Evolutionary conservation across 2,329 filamentous ascomycete species (phyloP).

Genomic region (Knufia petricola): DNA sequence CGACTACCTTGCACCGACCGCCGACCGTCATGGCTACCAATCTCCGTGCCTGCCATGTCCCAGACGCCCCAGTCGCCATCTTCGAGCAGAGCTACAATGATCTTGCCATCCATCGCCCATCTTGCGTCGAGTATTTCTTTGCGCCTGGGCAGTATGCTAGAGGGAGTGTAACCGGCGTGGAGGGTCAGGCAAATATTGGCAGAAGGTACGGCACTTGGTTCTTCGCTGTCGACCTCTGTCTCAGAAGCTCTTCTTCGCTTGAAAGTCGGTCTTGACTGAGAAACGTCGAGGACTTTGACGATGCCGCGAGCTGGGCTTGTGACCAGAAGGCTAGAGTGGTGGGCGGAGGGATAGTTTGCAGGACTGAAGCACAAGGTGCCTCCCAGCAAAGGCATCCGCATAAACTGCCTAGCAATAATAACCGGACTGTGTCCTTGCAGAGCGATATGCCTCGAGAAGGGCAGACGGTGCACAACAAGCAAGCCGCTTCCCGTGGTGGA

Average conservation of each 20-base stretch:
- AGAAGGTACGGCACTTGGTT: background rate
- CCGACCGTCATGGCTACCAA: constrained; percentile 30
- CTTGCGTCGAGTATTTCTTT: constrained; percentile 37
- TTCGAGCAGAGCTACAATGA: constrained; percentile 36
- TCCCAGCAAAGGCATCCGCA: constrained; percentile 39
- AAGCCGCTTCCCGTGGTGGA: constrained; percentile 36
- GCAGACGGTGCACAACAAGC: constrained; percentile 37
- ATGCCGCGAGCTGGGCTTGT: constrained; percentile 42
- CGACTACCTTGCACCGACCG: background rate
- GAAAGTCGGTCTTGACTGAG: background rate
- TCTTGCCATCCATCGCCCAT: constrained; percentile 38
- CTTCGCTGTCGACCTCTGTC: background rate
- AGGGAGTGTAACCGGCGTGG: constrained; percentile 32
- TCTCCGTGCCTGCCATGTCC: constrained; percentile 36
- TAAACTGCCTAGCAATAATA: constrained; percentile 38
- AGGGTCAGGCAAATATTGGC: constrained; percentile 30
- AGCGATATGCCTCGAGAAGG: constrained; percentile 12
- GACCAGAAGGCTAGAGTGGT: constrained; percentile 47
- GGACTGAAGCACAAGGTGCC: constrained; percentile 45
- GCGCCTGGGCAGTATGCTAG: constrained; percentile 25
- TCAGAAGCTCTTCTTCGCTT: constrained; percentile 1
- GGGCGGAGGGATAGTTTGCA: constrained; percentile 41
- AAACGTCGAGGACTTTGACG: constrained; percentile 32
- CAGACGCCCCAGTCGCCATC: constrained; percentile 43
- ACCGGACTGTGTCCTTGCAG: constrained; percentile 28